Conservation (phyloP, 1,284 basidiomycete species). For the Caloboletus firmus region DNA sequence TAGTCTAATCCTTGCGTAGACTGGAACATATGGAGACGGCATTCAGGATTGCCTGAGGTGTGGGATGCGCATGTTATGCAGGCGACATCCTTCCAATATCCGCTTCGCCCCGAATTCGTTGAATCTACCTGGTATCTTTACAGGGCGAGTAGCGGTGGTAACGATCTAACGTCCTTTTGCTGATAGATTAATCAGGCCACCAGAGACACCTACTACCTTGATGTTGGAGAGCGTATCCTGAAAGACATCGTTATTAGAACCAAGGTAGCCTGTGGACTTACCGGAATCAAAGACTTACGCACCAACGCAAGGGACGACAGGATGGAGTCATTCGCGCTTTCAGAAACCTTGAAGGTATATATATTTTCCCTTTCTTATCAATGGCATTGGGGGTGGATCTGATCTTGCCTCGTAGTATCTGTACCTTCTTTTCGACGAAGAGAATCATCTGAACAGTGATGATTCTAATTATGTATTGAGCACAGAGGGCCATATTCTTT, state of each 20-base stretch:
- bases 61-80: slow-evolving; percentile 77
- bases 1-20: slow-evolving; percentile 44
- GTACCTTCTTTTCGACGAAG: slow-evolving; percentile 88
- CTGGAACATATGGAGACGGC: slow-evolving; percentile 87
- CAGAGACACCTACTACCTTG: slow-evolving; percentile 85
- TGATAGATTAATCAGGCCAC: slow-evolving; percentile 67
- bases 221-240: slow-evolving; percentile 84
- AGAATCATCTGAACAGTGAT: slow-evolving; percentile 70
- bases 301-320: slow-evolving; percentile 83
- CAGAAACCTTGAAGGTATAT: slow-evolving; percentile 89
- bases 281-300: slow-evolving; percentile 77
- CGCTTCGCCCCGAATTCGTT: slow-evolving; percentile 87
- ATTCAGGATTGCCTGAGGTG: slow-evolving; percentile 86
- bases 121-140: slow-evolving; percentile 96
- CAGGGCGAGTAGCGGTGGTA: slow-evolving; percentile 52
- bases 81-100: slow-evolving; percentile 81
- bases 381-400: background rate
- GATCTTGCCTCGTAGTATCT: slow-evolving; percentile 62
- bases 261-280: slow-evolving; percentile 83
- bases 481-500: slow-evolving; percentile 91
- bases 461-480: slow-evolving; percentile 86
- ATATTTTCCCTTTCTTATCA: background rate
- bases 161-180: background rate
- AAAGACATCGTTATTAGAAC: slow-evolving; percentile 72
- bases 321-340: slow-evolving; percentile 92